Conservation (phyloP, 148 eudicot genomes). For the Silene uniflora region DNA sequence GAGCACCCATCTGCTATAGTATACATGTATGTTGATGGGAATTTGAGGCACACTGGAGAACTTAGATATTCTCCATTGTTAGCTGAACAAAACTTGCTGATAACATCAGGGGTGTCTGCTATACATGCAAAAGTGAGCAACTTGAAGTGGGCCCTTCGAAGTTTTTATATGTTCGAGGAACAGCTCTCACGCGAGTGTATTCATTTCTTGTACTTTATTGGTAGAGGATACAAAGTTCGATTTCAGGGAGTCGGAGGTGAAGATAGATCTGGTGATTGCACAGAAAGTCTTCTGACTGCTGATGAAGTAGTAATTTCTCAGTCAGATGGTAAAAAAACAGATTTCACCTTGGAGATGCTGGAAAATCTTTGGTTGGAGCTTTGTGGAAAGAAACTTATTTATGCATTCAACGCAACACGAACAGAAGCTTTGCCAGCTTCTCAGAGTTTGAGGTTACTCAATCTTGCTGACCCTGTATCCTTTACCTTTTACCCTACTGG, state of each 20-base stretch:
- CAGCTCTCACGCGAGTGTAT: constrained; percentile 71
- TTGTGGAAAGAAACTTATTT: constrained; percentile 76
- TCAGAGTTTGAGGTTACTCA: constrained; percentile 73
- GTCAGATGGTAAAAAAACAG: constrained; percentile 61
- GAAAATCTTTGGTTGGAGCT: constrained; percentile 75
- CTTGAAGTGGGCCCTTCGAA: constrained; percentile 73
- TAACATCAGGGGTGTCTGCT: constrained; percentile 69
- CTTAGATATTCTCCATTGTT: constrained; percentile 73
- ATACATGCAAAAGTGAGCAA: constrained; percentile 52
- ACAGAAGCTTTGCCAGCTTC: constrained; percentile 66
- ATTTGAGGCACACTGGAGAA: constrained; percentile 69
- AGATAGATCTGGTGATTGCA: constrained; percentile 49
- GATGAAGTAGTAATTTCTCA: constrained; percentile 43
- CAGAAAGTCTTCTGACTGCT: constrained; percentile 44
- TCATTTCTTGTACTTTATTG: constrained; percentile 77
- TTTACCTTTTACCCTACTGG: constrained; percentile 78
- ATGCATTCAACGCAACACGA: constrained; percentile 89
- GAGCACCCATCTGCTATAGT: constrained; percentile 70
- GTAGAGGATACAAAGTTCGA: constrained; percentile 77
- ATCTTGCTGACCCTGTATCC: constrained; percentile 80
- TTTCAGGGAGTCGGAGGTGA: constrained; percentile 76
- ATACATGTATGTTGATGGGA: constrained; percentile 74
- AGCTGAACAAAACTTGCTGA: constrained; percentile 61
- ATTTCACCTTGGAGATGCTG: constrained; percentile 67
- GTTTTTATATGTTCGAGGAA: constrained; percentile 82